Evolutionary conservation across 148 eudicot genomes (phyloP), one percentile per base, ranked within the genome.

Genomic region (Rhododendron griersonianum): DNA sequence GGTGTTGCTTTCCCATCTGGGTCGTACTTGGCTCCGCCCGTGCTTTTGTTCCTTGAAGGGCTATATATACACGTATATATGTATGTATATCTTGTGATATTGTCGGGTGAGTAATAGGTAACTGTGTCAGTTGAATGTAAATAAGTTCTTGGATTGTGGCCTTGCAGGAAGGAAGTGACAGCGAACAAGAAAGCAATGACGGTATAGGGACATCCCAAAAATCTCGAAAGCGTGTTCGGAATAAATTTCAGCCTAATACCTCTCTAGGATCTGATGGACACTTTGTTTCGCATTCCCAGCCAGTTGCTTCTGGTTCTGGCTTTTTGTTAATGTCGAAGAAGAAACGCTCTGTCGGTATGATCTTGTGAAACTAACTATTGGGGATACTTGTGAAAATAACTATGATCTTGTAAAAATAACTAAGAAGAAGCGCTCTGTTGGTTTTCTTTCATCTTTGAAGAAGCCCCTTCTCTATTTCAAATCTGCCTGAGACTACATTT

Each of bases 101-200:
- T 33, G 23, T 14, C 18, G 53, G 16, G 33, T 41, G 77, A n/a
- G 57, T 73, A 37, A 73, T 55, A 83, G 47, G 15, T 28, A 28
- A 69, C 75, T 28, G 13, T 69, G 33, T 25, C 74, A 10, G 44
- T 39, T 82, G n/a, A 37, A 41, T 25, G 18, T 48, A 13, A 37
- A 57, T 37, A 44, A 57, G 53, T 33, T 21, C 69, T 39, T 81
- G 37, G 65, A 74, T 79, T 86, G 39, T 87, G 89, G 79, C 14
- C 30, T 90, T 44, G 85, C 92, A 95, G 98, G 98, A 88, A 88
- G 99, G 93, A 87, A 98, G 96, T 75, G 96, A 94, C 85, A 95
- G 98, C 89, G 98, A 94, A 83, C 95, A 96, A 91, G 99, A 98
- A 90, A 96, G 96, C 92, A 95, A 93, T 88, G 99, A 94, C 80